phyloP scores from a whole-genome alignment of 73 alveolate species.

The Uronychia setigera region DNA sequence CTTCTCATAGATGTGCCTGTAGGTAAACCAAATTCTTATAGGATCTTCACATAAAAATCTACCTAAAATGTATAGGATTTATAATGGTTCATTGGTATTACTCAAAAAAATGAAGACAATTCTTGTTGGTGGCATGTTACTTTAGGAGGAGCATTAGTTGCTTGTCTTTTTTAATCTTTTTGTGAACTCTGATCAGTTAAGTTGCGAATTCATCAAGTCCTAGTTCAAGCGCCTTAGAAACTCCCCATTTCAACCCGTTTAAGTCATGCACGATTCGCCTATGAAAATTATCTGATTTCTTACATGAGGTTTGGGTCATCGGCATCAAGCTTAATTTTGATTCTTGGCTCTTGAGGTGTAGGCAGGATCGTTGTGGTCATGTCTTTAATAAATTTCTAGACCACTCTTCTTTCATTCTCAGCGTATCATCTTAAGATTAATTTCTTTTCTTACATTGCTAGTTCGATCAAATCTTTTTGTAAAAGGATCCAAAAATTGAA shows the following conservation, averaged over 20 bases:
- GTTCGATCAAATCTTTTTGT: background rate
- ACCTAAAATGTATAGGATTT: too few relatives aligned
- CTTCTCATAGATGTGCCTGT: background rate
- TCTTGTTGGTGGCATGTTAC: background rate
- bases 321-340: conserved; percentile 6
- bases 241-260: conserved; percentile 22
- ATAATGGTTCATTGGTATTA: background rate
- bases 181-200: background rate
- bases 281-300: background rate
- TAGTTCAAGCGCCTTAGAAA: background rate
- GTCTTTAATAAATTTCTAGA: conserved; percentile 2
- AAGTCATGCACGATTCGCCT: background rate
- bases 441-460: background rate
- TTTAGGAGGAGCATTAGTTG: background rate
- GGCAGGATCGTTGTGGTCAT: background rate
- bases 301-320: background rate
- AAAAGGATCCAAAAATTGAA: conserved; percentile 29
- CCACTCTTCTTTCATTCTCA: conserved; percentile 3
- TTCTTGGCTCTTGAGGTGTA: background rate
- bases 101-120: background rate
- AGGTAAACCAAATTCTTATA: too few relatives aligned
- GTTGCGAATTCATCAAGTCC: background rate
- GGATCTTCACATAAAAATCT: too few relatives aligned
- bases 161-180: background rate
- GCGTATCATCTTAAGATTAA: background rate